A percentile compares a stretch with the other conserved stretches of the same genome.
Evolutionary conservation across 1,139 yeast genomes (phyloP).

Genomic region (Hemisphaericaspora subhashii): DNA sequence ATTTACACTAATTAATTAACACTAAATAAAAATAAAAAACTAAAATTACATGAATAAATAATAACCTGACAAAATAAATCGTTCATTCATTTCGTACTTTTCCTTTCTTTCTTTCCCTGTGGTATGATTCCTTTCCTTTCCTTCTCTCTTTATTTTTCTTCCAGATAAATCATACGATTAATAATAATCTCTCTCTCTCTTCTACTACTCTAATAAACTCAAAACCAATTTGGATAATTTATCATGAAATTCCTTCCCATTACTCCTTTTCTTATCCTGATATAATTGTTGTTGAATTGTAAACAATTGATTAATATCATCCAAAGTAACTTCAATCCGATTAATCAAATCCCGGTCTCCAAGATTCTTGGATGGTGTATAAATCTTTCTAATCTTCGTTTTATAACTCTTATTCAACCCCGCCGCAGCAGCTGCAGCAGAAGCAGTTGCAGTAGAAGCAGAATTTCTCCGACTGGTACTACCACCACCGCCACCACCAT

Average conservation of each 20-base stretch:
- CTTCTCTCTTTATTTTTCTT: no score
- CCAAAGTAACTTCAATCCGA: slow-evolving; percentile 26
- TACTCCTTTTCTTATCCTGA: slow-evolving; percentile 9
- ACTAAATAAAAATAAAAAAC: not conserved
- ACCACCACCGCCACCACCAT: not conserved
- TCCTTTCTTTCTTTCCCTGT: not conserved
- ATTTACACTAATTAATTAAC: not conserved
- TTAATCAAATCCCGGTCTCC: slow-evolving; percentile 33
- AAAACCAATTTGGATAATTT: slow-evolving; percentile 19
- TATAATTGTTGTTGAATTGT: slow-evolving; percentile 14
- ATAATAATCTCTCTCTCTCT: no score
- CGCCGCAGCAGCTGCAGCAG: no score
- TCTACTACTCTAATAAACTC: slow-evolving; percentile 8
- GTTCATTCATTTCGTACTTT: not conserved
- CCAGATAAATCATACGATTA: no score
- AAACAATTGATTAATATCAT: slow-evolving; percentile 29
- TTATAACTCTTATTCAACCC: slow-evolving; percentile 25
- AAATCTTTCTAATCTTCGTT: slow-evolving; percentile 38
- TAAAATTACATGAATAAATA: not conserved
- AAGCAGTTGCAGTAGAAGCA: no score
- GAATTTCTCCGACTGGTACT: slow-evolving; percentile 5
- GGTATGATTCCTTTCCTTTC: no score
- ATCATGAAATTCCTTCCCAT: slow-evolving; percentile 20
- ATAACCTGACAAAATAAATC: not conserved
- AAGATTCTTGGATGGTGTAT: slow-evolving; percentile 32